A percentile compares a stretch with the other conserved stretches of the same genome.
Evolutionary conservation across 2,329 filamentous ascomycete genomes (phyloP).

Genomic region (Botryosphaeria dothidea): DNA sequence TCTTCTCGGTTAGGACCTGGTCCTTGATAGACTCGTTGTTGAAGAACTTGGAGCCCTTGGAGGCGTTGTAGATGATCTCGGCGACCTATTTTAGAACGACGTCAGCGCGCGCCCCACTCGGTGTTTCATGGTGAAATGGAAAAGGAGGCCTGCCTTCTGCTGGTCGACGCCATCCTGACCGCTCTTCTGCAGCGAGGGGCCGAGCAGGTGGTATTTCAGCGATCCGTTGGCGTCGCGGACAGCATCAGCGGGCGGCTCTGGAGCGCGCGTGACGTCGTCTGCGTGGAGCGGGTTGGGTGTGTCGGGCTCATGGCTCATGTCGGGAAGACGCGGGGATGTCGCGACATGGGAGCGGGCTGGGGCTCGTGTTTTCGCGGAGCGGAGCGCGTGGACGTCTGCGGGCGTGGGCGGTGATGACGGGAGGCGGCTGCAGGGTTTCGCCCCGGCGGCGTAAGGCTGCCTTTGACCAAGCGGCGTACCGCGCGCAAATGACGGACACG

Average conservation of each 20-base stretch:
- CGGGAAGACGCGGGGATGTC: conserved; percentile 6
- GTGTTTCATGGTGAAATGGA: not conserved
- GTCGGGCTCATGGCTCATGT: conserved; percentile 18
- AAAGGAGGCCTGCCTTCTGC: conserved; percentile 60
- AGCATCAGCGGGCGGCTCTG: not conserved
- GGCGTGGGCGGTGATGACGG: conserved; percentile 12
- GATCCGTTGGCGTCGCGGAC: conserved; percentile 32
- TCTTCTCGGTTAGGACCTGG: conserved; percentile 80
- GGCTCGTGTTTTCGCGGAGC: not conserved
- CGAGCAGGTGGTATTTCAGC: conserved; percentile 86
- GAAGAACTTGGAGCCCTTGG: conserved; percentile 96
- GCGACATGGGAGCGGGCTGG: not conserved
- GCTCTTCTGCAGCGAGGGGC: conserved; percentile 89
- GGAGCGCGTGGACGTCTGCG: not conserved
- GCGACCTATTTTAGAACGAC: conserved; percentile 62
- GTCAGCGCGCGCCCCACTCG: conserved; percentile 10
- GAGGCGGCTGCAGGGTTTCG: conserved; percentile 1
- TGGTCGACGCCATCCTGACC: conserved; percentile 95
- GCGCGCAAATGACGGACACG: not conserved
- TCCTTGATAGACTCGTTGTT: conserved; percentile 84
- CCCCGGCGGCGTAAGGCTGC: not conserved
- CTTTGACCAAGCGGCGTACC: not conserved
- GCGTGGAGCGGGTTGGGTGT: not conserved
- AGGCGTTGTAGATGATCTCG: conserved; percentile 95
- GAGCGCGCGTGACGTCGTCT: not conserved